Percentiles rank a stretch among this genome's conserved stretches.
phyloP scores from a whole-genome alignment of 768 basidiomycete species.

The Pleurotus ostreatus region DNA sequence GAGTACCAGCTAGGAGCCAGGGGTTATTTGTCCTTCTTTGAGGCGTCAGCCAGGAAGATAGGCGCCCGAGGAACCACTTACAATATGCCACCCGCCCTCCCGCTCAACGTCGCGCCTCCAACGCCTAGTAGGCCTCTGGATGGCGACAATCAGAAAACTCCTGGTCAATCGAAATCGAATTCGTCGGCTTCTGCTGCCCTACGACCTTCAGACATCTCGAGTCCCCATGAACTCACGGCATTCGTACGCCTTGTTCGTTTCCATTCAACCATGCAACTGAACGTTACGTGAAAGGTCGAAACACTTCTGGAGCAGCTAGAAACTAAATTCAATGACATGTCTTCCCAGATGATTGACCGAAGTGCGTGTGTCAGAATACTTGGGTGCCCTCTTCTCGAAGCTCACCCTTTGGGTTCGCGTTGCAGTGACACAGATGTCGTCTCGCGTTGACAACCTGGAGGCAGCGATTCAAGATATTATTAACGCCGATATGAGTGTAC shows the following conservation, averaged over 20 bases:
- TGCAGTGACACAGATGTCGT: conserved; percentile 90
- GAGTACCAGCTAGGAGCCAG: too few species aligned
- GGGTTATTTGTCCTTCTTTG: too few species aligned
- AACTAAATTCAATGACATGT: conserved; percentile 90
- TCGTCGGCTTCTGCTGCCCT: conserved; percentile 33
- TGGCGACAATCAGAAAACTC: conserved; percentile 48
- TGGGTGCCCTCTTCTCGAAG: conserved; percentile 8
- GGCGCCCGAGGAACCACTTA: background rate
- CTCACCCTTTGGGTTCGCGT: background rate
- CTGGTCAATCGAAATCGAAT: conserved; percentile 41
- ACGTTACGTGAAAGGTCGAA: conserved; percentile 60
- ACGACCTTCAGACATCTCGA: conserved; percentile 68
- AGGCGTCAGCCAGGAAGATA: background rate
- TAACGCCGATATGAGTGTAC: conserved; percentile 63
- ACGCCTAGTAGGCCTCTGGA: conserved; percentile 47
- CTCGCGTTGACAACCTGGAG: conserved; percentile 85
- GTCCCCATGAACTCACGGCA: conserved; percentile 90
- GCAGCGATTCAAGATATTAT: conserved; percentile 91
- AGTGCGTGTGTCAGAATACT: conserved; percentile 44
- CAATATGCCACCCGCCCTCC: conserved; percentile 49
- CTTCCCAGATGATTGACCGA: conserved; percentile 78
- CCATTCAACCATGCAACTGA: conserved; percentile 3
- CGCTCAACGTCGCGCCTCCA: conserved; percentile 56
- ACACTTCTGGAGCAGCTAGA: conserved; percentile 86
- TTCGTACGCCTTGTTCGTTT: conserved; percentile 58